phyloP scores from a whole-genome alignment of 305 asterid genomes.

The Caryopteris hybrid region DNA sequence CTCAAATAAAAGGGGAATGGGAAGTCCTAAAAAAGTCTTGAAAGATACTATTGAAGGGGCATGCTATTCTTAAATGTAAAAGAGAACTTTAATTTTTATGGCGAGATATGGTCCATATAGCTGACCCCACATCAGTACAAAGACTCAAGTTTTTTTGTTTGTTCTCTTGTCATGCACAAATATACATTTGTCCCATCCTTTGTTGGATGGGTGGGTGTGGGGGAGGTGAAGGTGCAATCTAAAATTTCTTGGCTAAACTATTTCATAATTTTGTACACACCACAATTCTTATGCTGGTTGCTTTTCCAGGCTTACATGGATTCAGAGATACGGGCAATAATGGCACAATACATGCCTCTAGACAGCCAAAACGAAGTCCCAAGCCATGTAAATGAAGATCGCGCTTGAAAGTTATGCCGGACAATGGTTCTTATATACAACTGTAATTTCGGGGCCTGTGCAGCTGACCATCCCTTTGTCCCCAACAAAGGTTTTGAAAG shows the following conservation, averaged over 20 bases:
- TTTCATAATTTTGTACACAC: not conserved
- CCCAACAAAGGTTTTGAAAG: constrained; percentile 38
- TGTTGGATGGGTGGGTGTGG: not conserved
- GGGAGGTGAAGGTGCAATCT: not conserved
- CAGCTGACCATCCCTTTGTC: constrained; percentile 7
- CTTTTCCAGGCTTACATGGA: constrained; percentile 21
- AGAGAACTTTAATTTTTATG: no score
- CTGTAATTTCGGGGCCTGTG: constrained; percentile 24
- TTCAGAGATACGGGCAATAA: constrained; percentile 89
- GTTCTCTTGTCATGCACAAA: no score
- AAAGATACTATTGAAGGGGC: no score
- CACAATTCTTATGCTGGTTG: not conserved
- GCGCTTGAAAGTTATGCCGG: constrained; percentile 43
- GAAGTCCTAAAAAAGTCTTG: no score
- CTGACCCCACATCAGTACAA: no score
- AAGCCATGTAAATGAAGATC: constrained; percentile 54
- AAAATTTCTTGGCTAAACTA: not conserved
- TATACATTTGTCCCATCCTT: no score
- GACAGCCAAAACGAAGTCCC: constrained; percentile 80
- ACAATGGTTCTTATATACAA: constrained; percentile 14
- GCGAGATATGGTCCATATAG: no score
- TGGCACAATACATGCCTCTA: constrained; percentile 97
- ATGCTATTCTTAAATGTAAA: not conserved
- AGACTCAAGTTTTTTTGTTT: no score
- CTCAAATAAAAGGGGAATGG: no score